A percentile compares a stretch with the other conserved stretches of the same genome.
phyloP scores from a whole-genome alignment of 148 eudicot species.

The Nepenthes gracilis region DNA sequence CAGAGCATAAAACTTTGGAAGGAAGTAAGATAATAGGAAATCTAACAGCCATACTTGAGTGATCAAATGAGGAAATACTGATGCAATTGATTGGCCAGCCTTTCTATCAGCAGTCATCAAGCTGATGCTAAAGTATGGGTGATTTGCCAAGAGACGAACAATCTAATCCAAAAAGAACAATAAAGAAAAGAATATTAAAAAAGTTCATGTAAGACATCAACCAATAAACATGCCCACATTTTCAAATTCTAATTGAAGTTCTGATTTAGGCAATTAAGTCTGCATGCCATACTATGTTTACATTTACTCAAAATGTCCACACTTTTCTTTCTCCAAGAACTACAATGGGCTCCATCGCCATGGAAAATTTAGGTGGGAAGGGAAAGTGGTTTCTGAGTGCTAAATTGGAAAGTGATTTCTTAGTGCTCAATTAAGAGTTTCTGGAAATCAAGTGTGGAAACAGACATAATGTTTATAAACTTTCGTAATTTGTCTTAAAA shows the following conservation, averaged over 20 bases:
- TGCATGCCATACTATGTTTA: no score
- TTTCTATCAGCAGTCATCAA: constrained; percentile 98
- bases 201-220: not conserved
- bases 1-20: not conserved
- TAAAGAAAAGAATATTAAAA: not conserved
- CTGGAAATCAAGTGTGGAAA: no score
- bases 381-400: no score
- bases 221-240: not conserved
- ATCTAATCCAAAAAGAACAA: constrained; percentile 30
- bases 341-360: no score
- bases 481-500: no score
- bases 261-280: no score
- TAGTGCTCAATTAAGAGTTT: no score
- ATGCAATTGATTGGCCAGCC: constrained; percentile 90
- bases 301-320: no score
- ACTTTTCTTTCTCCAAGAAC: no score
- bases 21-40: not conserved
- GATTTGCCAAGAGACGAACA: constrained; percentile 74
- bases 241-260: not conserved
- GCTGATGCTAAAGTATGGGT: constrained; percentile 65
- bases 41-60: constrained; percentile 35
- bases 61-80: constrained; percentile 86
- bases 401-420: no score
- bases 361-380: no score
- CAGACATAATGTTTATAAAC: no score